These are phyloP conservation scores for Paramecium caudatum DNA, from an alignment of 73 alveolate species.

Conservation along the genomic window DNA sequence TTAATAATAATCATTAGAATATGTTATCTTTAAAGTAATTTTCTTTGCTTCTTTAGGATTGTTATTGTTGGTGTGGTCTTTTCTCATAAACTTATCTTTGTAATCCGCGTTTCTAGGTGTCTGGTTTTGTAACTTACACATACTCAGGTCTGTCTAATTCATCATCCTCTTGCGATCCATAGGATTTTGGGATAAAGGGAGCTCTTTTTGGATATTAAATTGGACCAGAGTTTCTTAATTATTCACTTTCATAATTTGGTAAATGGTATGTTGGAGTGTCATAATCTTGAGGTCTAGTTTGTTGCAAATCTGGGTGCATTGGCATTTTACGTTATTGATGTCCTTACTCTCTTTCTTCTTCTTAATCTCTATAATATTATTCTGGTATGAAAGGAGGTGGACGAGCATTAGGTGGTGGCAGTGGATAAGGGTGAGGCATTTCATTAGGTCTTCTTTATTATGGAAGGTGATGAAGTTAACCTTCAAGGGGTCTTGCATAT, in stretches of 20 bases:
- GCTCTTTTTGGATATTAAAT: slow-evolving; percentile 45
- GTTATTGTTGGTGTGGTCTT: neutral
- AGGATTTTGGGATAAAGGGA: slow-evolving; percentile 14
- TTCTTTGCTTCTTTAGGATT: slow-evolving; percentile 16
- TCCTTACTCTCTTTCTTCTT: neutral
- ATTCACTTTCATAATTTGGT: slow-evolving; percentile 12
- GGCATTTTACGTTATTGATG: neutral
- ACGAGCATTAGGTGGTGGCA: slow-evolving; percentile 13
- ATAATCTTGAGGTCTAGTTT: neutral
- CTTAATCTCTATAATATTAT: slow-evolving; percentile 2
- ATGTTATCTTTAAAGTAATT: slow-evolving; percentile 50
- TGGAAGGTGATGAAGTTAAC: neutral
- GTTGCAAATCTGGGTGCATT: slow-evolving; percentile 17
- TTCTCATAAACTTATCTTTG: slow-evolving; percentile 35
- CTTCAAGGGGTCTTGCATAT: too few species aligned
- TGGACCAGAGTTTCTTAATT: neutral
- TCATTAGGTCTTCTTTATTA: neutral
- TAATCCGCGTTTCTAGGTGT: neutral
- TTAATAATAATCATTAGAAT: slow-evolving; percentile 46
- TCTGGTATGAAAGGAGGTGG: slow-evolving; percentile 39
- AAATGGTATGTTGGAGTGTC: slow-evolving; percentile 17
- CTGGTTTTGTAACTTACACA: too few species aligned
- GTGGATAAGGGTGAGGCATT: neutral
- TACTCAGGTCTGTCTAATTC: too few species aligned
- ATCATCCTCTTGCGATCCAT: neutral